Base-by-base conservation (phyloP, 257 asterid genomes). In the Solanum paucissectum region DNA sequence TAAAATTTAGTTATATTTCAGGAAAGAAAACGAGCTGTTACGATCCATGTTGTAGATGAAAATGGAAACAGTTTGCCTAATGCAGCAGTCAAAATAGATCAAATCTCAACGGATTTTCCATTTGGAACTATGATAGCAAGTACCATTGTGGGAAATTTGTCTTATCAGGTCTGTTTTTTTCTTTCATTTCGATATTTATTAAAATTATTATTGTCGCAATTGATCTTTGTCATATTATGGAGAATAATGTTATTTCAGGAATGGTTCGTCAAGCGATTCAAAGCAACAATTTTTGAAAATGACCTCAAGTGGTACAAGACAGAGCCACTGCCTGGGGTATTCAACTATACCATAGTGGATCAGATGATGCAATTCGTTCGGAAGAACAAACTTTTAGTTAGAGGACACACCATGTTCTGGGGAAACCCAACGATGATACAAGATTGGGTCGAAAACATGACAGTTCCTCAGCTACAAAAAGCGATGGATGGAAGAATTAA, bases 341-440 rank as follows among this genome's bases (percentile, higher is more conserved):
- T 94, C 12, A 93, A 94, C 93, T 95, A 95, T 81, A 92, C 93
- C 5, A 20, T 91, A 83, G 91, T 96, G 21, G 93, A 93, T 75
- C 90, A 88, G 79, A 92, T 94, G 97, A 86, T 95, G 13, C 89
- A 92, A 87, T 92, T 93, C 9, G 36, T 89, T 46, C 89, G 93
- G 36, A 23, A 85, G 5, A 89, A 92, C 89, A 92, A 91, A 81
- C 90, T 95, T 71, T 74, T 90, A 6, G 94, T 89, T 27, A 87
- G 98, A 86, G 98, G 98, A 11, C 98, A 94, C 84, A 93, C 91
- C 89, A 92, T 95, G 64, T 91, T 93, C 82, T 95, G 98, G 98
- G 98, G 93, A 44, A 90, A 89, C 38, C 94, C 92, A 2, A 29
- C 20, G 3, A 83, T 66, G 87, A 86, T 83, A 9, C 98, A 95